Percentiles rank a stretch among this genome's conserved stretches.
phyloP scores from a whole-genome alignment of 345 rosid genomes.

The Psidium guajava region DNA sequence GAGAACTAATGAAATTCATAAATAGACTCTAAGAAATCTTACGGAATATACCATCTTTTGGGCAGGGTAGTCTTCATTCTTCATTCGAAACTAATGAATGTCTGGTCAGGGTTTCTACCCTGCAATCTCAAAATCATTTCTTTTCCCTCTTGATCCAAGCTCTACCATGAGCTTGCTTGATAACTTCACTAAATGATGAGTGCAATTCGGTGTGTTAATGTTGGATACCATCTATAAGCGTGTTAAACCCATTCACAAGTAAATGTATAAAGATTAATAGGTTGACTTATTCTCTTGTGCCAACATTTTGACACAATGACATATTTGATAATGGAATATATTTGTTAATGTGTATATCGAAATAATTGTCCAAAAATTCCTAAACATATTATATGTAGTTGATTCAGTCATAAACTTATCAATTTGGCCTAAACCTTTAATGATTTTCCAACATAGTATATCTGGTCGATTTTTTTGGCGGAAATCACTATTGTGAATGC shows the following conservation, averaged over 20 bases:
- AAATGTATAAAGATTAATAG: background rate
- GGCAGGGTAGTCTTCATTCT: too few relatives aligned
- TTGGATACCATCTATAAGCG: background rate
- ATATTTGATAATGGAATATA: too few relatives aligned
- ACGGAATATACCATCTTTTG: too few relatives aligned
- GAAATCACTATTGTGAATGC: background rate
- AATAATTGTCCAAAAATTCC: background rate
- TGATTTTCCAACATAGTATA: background rate
- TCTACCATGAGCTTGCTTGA: background rate
- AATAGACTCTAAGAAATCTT: background rate
- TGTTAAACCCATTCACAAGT: background rate
- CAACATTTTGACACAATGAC: background rate
- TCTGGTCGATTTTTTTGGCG: background rate
- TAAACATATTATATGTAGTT: accelerated
- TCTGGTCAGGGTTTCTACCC: too few relatives aligned
- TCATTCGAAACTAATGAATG: too few relatives aligned
- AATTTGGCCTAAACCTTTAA: background rate
- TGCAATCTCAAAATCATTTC: too few relatives aligned
- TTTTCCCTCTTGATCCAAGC: too few relatives aligned
- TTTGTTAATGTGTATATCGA: background rate
- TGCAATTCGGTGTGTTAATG: background rate
- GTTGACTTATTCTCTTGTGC: background rate
- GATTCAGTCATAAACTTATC: background rate
- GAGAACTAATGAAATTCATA: accelerated
- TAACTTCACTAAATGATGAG: background rate